phyloP scores from a whole-genome alignment of 495 filamentous ascomycete genomes.

The Mycothermus thermophilus region DNA sequence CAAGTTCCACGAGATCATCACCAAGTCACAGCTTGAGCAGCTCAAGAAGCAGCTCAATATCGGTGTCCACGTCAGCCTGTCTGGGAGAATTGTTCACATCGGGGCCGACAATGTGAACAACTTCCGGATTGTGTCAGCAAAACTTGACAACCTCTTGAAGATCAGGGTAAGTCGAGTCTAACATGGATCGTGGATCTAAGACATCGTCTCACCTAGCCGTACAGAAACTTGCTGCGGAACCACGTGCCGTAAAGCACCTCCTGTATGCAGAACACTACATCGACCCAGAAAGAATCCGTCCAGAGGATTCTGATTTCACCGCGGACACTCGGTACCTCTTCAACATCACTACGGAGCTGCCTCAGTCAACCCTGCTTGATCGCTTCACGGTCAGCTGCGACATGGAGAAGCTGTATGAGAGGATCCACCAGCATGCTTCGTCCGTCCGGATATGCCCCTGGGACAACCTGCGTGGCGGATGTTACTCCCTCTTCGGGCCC shows the following conservation, averaged over 20 bases:
- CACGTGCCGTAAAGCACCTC: conserved; percentile 10
- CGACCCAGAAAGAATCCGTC: background rate
- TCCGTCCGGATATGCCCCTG: conserved; percentile 13
- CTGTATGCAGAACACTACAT: conserved; percentile 26
- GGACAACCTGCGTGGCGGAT: background rate
- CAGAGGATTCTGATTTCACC: background rate
- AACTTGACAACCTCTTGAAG: conserved; percentile 26
- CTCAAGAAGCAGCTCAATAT: conserved; percentile 17
- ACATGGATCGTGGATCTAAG: background rate
- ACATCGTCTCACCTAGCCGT: background rate
- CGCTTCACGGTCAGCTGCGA: background rate
- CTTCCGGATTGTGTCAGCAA: conserved; percentile 10
- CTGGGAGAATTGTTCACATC: conserved; percentile 23
- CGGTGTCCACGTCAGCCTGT: conserved; percentile 9
- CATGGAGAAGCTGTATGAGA: conserved; percentile 7
- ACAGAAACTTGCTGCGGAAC: conserved; percentile 1
- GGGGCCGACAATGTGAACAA: conserved; percentile 12
- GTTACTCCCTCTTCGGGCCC: background rate
- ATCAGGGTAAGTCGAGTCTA: conserved; percentile 19
- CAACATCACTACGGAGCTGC: conserved; percentile 14
- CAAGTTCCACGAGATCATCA: too few relatives aligned
- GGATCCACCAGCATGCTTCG: conserved; percentile 6
- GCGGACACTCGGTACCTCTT: conserved; percentile 19
- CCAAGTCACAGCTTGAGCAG: conserved; percentile 6
- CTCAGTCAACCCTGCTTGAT: conserved; percentile 7